Evolutionary conservation across 768 basidiomycete genomes (phyloP), one percentile per base, ranked within the genome.

Genomic region (Tylopilus rubrobrunneus): DNA sequence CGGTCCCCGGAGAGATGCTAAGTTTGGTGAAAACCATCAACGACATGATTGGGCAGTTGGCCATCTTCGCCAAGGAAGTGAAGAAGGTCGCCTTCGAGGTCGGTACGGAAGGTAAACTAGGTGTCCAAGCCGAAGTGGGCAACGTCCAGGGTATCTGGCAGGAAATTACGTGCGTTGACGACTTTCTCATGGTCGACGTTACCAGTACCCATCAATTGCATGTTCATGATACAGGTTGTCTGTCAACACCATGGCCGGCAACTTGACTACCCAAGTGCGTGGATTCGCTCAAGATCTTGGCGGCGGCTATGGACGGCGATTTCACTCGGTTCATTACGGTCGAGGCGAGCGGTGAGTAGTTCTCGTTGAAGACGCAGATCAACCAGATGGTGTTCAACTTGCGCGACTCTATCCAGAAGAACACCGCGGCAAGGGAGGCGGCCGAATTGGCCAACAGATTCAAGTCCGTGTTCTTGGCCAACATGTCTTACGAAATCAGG

Each of bases 311-410:
- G 79, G 97, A 98, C 64, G 96, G 97, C 56, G 97, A 98, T 73
- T 98, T 98, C 73, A 96, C 93, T 23, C 84, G 94, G 17, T 99
- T 98, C 79, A 98, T 99, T 76, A 98, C 97, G 27, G 97, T 99
- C 65, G 96, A 98, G 64, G 97, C 97, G 2, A 87, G 84, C 57
- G 97, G 97, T 48, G 97, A 99, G 73, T 98, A 98, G 97, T 95
- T 98, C 73, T 94, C 92, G 45, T 80, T 99, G 74, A 98, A 99
- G 80, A 97, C 93, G 1, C 96, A 96, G 73, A 95, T 95, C 76
- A 95, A 95, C 63, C 91, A 97, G 73, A 99, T 98, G 97, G 92
- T 99, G 52, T 96, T 92, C 77, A 95, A 95, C 63, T 80, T 99
- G 72, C 80, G 97, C 25, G 95, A 98, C 68, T 86, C 84, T 60